Conservation (phyloP, 352 stramenopile species). For the Plasmopara viticola region DNA sequence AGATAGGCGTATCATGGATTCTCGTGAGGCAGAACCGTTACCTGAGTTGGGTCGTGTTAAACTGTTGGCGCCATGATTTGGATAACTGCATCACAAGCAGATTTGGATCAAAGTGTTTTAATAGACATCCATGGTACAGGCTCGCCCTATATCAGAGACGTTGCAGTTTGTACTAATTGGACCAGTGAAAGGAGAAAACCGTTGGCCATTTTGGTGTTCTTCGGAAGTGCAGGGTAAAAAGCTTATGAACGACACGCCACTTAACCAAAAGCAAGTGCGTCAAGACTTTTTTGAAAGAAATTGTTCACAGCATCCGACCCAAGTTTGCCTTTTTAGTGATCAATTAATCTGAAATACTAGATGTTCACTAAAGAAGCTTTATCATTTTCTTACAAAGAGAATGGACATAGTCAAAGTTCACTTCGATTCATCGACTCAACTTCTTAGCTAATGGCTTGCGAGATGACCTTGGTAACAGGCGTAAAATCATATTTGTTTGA, state of each 20-base stretch:
- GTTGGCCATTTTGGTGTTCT: neutral
- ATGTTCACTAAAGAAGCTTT: too few species aligned
- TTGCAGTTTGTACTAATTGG: neutral
- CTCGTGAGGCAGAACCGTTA: neutral
- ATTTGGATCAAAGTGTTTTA: neutral
- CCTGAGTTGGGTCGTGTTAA: conserved; percentile 5
- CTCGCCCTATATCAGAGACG: neutral
- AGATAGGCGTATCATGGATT: conserved; percentile 1
- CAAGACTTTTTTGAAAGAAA: neutral
- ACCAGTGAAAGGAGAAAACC: neutral
- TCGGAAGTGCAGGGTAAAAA: neutral
- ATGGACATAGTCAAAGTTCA: neutral
- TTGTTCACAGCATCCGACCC: neutral
- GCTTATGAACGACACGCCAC: neutral
- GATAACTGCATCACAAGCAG: conserved; percentile 2
- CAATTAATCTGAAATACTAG: neutral
- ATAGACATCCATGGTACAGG: neutral
- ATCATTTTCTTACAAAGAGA: neutral
- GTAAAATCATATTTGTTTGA: neutral
- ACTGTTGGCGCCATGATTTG: conserved; percentile 9
- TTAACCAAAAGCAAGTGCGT: neutral
- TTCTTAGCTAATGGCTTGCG: neutral
- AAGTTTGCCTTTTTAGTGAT: neutral
- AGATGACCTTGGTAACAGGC: neutral
- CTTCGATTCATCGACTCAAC: neutral